A percentile compares a stretch with the other conserved stretches of the same genome.
Evolutionary conservation across 164 flowering plant genomes (phyloP).

Genomic region (Aristolochia fimbriata): DNA sequence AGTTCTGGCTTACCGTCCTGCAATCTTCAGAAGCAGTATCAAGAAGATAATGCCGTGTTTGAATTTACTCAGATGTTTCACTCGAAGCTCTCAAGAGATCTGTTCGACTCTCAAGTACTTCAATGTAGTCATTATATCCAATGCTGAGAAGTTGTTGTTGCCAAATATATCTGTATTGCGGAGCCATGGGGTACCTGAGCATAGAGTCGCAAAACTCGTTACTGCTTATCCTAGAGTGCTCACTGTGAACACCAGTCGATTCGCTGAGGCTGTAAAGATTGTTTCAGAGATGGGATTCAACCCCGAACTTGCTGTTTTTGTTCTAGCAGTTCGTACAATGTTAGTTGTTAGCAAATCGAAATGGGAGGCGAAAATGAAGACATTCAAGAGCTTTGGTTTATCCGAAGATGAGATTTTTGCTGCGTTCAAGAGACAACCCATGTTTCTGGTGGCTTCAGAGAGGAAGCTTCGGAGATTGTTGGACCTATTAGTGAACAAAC

Average conservation of each 20-base stretch:
- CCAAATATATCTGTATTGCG: not conserved
- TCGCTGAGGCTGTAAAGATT: not conserved
- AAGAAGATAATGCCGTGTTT: too few relatives aligned
- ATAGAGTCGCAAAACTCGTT: not conserved
- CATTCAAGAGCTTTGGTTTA: constrained; percentile 1
- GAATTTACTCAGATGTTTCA: too few relatives aligned
- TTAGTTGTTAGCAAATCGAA: not conserved
- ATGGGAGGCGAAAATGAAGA: not conserved
- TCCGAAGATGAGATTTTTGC: not conserved
- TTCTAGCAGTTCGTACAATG: not conserved
- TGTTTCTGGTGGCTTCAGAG: not conserved
- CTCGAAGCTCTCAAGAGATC: too few relatives aligned
- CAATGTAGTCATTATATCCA: too few relatives aligned
- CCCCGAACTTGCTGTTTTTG: not conserved
- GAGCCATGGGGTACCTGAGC: not conserved
- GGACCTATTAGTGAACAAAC: not conserved
- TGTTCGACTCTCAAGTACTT: too few relatives aligned
- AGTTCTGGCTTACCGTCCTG: not conserved
- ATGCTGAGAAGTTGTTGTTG: not conserved
- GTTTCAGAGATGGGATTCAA: not conserved
- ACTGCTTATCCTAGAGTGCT: not conserved
- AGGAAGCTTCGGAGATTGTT: not conserved
- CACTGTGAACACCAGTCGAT: not conserved
- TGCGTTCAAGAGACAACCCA: not conserved
- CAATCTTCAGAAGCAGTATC: too few relatives aligned